Conservation (phyloP, 2,329 filamentous ascomycete species). For the Ustilaginoidea virens region DNA sequence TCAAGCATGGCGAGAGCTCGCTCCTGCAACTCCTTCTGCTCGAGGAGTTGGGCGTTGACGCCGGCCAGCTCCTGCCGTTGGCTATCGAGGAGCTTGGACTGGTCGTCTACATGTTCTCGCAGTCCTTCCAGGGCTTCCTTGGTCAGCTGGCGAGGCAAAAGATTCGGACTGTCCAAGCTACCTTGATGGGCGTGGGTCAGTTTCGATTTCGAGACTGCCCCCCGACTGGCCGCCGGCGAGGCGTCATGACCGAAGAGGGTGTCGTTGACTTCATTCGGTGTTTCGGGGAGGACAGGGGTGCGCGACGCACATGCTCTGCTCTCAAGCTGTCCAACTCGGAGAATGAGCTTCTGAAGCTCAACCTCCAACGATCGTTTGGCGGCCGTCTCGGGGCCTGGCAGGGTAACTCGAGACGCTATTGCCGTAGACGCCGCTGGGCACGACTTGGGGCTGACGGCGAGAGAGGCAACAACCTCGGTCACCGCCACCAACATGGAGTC, state of each 20-base stretch:
- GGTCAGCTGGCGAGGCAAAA: conserved; percentile 39
- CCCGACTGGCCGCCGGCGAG: conserved; percentile 25
- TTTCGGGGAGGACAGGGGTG: conserved; percentile 54
- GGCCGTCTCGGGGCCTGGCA: conserved; percentile 62
- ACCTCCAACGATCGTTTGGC: conserved; percentile 69
- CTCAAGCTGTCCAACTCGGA: conserved; percentile 71
- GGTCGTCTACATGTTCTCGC: conserved; percentile 81
- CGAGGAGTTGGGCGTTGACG: conserved; percentile 70
- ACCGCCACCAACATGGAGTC: conserved; percentile 38
- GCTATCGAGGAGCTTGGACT: conserved; percentile 79
- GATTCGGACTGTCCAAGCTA: conserved; percentile 22
- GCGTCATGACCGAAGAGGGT: conserved; percentile 47
- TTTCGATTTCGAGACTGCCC: conserved; percentile 22
- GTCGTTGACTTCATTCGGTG: conserved; percentile 59
- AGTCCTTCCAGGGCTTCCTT: conserved; percentile 75
- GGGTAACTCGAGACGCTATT: conserved; percentile 38
- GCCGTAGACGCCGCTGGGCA: conserved; percentile 23
- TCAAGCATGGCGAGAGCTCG: conserved; percentile 70
- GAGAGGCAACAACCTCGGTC: conserved; percentile 35
- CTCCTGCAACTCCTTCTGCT: conserved; percentile 76
- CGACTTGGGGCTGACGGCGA: conserved; percentile 29
- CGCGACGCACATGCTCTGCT: conserved; percentile 50
- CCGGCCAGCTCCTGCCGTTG: conserved; percentile 76
- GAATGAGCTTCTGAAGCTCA: conserved; percentile 65
- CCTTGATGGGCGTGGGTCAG: conserved; percentile 27